Conservation (phyloP, 148 eudicot genomes). For the Camellia granthamiana region DNA sequence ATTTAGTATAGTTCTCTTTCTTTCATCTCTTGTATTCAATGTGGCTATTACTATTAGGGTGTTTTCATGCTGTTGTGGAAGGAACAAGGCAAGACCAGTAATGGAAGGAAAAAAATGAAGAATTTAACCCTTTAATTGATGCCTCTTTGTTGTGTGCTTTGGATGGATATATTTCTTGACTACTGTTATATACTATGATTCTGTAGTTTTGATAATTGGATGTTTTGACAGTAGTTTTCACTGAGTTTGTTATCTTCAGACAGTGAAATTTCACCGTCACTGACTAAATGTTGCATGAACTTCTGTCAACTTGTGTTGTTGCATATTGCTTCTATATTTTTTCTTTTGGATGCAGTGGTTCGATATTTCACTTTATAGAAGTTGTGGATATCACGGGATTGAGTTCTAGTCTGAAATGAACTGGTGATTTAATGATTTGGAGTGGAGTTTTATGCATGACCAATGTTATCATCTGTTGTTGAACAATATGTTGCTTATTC, state of each 20-base stretch:
- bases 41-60: slow-evolving; percentile 29
- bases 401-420: no score
- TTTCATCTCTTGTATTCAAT: slow-evolving; percentile 20
- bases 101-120: slow-evolving; percentile 16
- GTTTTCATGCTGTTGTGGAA: slow-evolving; percentile 25
- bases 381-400: no score
- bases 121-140: slow-evolving; percentile 29
- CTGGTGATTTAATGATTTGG: no score
- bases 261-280: no score
- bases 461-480: background rate
- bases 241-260: no score
- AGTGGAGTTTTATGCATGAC: background rate
- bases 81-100: slow-evolving; percentile 22
- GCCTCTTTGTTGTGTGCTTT: slow-evolving; percentile 12
- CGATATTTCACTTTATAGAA: no score
- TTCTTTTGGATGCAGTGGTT: no score
- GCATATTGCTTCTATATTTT: no score
- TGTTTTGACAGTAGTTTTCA: background rate
- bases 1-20: slow-evolving; percentile 27
- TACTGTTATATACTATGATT: background rate
- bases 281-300: no score
- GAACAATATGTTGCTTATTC: background rate
- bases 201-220: background rate
- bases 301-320: no score
- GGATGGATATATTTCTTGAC: background rate